Evolutionary conservation across 352 stramenopile genomes (phyloP).

Genomic region (Globisporangium iwayamae): DNA sequence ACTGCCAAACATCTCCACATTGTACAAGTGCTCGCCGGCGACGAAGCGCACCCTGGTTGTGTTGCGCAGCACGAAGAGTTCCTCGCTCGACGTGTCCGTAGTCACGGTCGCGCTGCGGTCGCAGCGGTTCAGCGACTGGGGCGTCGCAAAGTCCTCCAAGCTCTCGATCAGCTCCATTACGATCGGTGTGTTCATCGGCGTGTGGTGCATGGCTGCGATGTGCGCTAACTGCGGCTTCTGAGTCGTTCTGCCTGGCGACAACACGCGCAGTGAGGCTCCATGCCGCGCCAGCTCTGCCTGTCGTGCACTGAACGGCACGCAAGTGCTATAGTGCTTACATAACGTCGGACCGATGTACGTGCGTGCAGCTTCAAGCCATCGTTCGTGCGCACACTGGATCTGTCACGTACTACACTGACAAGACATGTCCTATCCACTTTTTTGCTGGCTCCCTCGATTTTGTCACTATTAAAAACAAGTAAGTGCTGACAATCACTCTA

Average conservation of each 20-base stretch:
- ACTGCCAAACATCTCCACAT: constrained; percentile 34
- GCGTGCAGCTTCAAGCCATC: too few species aligned
- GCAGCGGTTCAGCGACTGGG: background rate
- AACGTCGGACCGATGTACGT: background rate
- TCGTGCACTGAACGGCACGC: background rate
- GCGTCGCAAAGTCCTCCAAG: constrained; percentile 2
- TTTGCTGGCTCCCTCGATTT: background rate
- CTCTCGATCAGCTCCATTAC: constrained; percentile 11
- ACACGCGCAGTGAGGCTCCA: background rate
- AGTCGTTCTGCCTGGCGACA: background rate
- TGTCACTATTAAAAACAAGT: background rate
- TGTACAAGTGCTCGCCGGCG: constrained; percentile 61
- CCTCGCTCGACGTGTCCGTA: constrained; percentile 3
- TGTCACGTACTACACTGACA: background rate
- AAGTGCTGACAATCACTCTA: background rate
- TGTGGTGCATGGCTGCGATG: background rate
- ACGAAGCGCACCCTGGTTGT: constrained; percentile 40
- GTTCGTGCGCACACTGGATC: constrained; percentile 8
- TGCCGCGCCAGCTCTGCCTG: background rate
- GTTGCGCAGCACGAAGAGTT: constrained; percentile 7
- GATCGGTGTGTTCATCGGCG: constrained; percentile 5
- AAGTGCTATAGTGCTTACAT: background rate
- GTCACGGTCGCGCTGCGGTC: constrained; percentile 5
- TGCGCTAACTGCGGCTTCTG: background rate
- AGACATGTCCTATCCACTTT: constrained; percentile 2